Conservation (phyloP, 768 basidiomycete genomes). For the Phaeotremella fagi region DNA sequence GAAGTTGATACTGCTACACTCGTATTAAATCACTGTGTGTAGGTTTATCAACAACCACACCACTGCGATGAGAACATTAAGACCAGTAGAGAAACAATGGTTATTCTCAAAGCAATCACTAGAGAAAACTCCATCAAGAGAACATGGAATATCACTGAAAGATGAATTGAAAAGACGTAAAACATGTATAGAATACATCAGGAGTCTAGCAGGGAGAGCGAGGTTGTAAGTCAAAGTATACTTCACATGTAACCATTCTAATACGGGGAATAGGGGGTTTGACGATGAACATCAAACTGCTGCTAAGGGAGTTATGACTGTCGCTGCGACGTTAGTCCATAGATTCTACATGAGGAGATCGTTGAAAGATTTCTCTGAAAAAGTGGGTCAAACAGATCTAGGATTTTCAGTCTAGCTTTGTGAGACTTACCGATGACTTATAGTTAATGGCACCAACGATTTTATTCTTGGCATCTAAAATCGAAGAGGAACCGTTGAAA, state of each 20-base stretch:
- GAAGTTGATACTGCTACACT: no score
- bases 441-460: constrained; percentile 40
- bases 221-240: constrained; percentile 7
- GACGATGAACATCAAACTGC: not conserved
- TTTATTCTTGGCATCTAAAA: constrained; percentile 45
- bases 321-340: constrained; percentile 38
- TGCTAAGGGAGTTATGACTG: constrained; percentile 19
- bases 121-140: constrained; percentile 29
- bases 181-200: constrained; percentile 21
- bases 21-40: no score
- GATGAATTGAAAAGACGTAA: constrained; percentile 32
- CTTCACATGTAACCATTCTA: not conserved
- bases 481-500: constrained; percentile 40
- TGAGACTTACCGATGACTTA: not conserved
- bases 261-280: not conserved
- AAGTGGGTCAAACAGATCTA: constrained; percentile 8
- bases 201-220: constrained; percentile 21
- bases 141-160: constrained; percentile 14
- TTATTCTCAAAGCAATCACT: constrained; percentile 28
- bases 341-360: constrained; percentile 47
- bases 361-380: constrained; percentile 24
- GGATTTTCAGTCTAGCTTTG: not conserved
- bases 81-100: constrained; percentile 41
- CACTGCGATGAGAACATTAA: constrained; percentile 20
- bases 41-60: not conserved